Base-by-base conservation (phyloP, 2,329 filamentous ascomycete genomes). In the Clarireedia hainanense region DNA sequence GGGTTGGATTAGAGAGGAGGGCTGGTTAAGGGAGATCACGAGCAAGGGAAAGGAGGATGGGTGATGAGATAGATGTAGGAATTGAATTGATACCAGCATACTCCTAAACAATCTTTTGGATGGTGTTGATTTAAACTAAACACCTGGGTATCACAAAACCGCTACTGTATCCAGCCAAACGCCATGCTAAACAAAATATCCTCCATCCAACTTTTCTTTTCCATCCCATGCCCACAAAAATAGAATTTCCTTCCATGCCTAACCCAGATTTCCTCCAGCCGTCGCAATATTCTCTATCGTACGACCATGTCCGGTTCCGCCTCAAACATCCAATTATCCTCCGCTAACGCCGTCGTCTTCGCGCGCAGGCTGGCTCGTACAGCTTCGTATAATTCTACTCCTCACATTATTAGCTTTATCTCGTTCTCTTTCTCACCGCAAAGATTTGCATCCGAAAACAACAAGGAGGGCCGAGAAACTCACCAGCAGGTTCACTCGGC, bases 281-380 rank as follows among this genome's bases (percentile, higher is more conserved):
- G 15, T 17, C 49, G 20, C 6, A 9, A 66, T 55, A 60, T 57
- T 23, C 4, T 20, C 20, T 48, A 53, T 27, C 51, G 40, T 39
- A 63, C 26, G 6, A 58, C 24, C 15, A 52, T 40, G 6, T 66
- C 63, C 15, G 66, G 63, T 56, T 69, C 65, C 24, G 81, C 75
- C 69, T 91, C 89, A 71, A 88, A 95, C 85, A 95, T 95, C 91
- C 91, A 96, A 65, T 85, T 88, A 66, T 96, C 91, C 50, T 94
- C 88, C 23, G 88, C 80, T 50, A 95, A 73, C 14, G 85, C 83
- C 15, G 81, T 80, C 2, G 91, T 86, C 68, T 90, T 89, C 57
- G 81, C 81, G 62, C 82, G 77, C 54, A 95, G 74, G 68, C 85
- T 91, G 36, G 83, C 80, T 60, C 82, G 80, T 48, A 91, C 80